Percentiles rank a stretch among this genome's conserved stretches.
Conservation (phyloP, 306 rosid species). For the Inga leiocalycina region DNA sequence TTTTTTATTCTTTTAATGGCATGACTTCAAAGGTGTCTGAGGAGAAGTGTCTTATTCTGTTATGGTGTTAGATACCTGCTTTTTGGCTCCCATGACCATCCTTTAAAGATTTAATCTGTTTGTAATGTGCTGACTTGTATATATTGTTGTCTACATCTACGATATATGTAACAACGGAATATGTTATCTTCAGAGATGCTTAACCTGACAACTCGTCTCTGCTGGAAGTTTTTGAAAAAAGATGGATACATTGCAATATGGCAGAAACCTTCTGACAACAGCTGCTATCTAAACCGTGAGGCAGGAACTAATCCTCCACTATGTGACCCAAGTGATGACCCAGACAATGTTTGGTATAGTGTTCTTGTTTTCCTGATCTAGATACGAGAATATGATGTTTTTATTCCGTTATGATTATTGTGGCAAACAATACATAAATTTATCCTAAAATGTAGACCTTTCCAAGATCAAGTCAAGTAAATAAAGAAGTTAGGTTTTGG, state of each 20-base stretch:
- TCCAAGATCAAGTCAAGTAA: slow-evolving; percentile 9
- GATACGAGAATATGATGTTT: slow-evolving; percentile 19
- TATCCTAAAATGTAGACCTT: slow-evolving; percentile 28
- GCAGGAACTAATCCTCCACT: slow-evolving; percentile 79
- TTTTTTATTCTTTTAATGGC: slow-evolving; percentile 8
- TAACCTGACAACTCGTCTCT: slow-evolving; percentile 81
- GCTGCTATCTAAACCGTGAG: slow-evolving; percentile 71
- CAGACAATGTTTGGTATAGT: slow-evolving; percentile 81
- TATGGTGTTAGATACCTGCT: slow-evolving; percentile 6
- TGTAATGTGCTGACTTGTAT: slow-evolving; percentile 16
- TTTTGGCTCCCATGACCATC: slow-evolving; percentile 3
- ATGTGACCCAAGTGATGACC: slow-evolving; percentile 80
- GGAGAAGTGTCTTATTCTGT: slow-evolving; percentile 13
- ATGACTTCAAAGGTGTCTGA: slow-evolving; percentile 19
- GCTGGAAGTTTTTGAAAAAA: slow-evolving; percentile 88
- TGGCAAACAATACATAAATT: slow-evolving; percentile 17
- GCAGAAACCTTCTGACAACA: slow-evolving; percentile 77
- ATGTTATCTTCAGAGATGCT: slow-evolving; percentile 76
- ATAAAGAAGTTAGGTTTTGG: slow-evolving; percentile 20
- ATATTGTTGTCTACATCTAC: slow-evolving; percentile 25
- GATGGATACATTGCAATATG: slow-evolving; percentile 89
- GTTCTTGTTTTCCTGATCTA: slow-evolving; percentile 31
- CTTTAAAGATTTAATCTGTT: slow-evolving; percentile 4
- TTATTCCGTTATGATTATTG: slow-evolving; percentile 13
- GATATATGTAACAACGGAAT: slow-evolving; percentile 23